Evolutionary conservation across 306 rosid species (phyloP), one percentile per base, ranked within the genome.

Genomic region (Crotalaria pallida): DNA sequence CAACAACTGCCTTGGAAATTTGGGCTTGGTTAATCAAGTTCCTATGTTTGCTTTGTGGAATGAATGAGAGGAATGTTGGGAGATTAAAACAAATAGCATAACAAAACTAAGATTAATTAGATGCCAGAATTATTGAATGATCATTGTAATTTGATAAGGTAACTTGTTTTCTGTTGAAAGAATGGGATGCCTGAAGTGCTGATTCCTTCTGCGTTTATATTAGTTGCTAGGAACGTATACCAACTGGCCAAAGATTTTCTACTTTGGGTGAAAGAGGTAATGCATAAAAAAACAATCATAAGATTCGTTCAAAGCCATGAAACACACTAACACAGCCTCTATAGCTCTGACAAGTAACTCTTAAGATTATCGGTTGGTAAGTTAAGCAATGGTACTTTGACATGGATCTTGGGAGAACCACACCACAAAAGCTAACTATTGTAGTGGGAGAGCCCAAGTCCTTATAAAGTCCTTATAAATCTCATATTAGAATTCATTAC

Each of bases 41-140:
- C 91, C 96, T 0, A 73, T 87, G 88, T 94, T 94, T 84, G 96
- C 97, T 31, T 67, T 94, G 67, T 91, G 96, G 97, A 89, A 86
- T 63, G 95, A 87, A 57, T 84, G 77, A 73, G 6, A 17, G 27
- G 57, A 16, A 15, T 10, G 17, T 34, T 17, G 19, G n/a, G n/a
- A 58, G 38, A 24, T 43, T 34, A 10, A 2, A 18, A 22, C 43
- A 51, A 65, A 66, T 72, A 73, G 76, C 71, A 41, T 73, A 73
- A 79, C 50, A 40, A 44, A 45, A 57, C 65, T 78, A 72, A 33
- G 78, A 50, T 49, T 8, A 65, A 50, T 49, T 8, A 65, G 53
- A 26, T 38, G 71, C 48, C 24, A 72, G 75, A 72, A 66, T 71
- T 66, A 58, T 59, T 79, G 44, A 60, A 73, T 58, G 75, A 73